These are phyloP conservation scores for Acacia concinna DNA, from an alignment of 331 rosid species.

Conservation along the genomic window DNA sequence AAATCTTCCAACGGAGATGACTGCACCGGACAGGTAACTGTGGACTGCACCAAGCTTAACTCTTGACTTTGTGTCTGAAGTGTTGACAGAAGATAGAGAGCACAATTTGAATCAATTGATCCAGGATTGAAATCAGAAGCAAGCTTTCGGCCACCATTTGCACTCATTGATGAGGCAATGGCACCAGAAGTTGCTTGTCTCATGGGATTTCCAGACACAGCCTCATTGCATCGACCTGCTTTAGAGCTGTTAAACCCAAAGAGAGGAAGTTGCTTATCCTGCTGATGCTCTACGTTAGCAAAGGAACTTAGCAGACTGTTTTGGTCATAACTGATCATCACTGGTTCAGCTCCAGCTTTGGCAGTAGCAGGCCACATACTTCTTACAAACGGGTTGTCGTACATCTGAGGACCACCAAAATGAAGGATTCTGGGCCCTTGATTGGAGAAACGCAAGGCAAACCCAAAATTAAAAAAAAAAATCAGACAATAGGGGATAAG, in stretches of 20 bases:
- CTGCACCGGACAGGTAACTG: constrained; percentile 47
- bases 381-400: constrained; percentile 44
- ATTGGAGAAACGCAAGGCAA: constrained; percentile 30
- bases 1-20: constrained; percentile 39
- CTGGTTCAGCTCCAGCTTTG: constrained; percentile 49
- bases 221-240: constrained; percentile 21
- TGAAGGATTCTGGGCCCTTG: constrained; percentile 87
- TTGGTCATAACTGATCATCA: constrained; percentile 43
- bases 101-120: constrained; percentile 63
- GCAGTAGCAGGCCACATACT: constrained; percentile 53
- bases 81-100: constrained; percentile 99
- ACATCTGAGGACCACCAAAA: constrained; percentile 65
- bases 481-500: background rate
- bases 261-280: constrained; percentile 36
- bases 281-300: constrained; percentile 7
- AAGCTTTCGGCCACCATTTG: constrained; percentile 24
- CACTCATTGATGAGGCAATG: constrained; percentile 30
- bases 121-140: constrained; percentile 33
- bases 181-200: constrained; percentile 29
- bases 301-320: constrained; percentile 34
- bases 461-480: constrained; percentile 24
- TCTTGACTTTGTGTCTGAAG: constrained; percentile 54
- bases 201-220: constrained; percentile 28
- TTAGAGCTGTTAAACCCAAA: constrained; percentile 26
- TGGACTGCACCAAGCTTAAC: constrained; percentile 47